phyloP scores from a whole-genome alignment of 805 yeast genomes.

The Blastobotrys terrestris region DNA sequence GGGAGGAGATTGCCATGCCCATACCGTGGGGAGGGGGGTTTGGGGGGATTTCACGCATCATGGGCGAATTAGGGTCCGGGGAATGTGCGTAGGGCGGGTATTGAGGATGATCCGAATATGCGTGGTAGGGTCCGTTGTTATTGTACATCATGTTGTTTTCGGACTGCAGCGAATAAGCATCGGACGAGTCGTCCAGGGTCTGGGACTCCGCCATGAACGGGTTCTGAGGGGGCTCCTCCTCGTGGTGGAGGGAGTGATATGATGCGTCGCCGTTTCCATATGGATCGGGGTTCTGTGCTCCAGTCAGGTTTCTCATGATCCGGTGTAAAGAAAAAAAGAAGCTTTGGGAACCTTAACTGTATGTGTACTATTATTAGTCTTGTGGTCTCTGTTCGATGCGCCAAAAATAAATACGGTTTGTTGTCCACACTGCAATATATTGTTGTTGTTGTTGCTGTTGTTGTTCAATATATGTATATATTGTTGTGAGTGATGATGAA shows the following conservation, averaged over 20 bases:
- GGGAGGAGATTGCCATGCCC: not conserved
- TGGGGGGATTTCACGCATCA: slow-evolving; percentile 6
- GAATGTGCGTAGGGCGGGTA: slow-evolving; percentile 1
- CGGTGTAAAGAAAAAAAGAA: not conserved
- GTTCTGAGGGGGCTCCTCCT: slow-evolving; percentile 19
- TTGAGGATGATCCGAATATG: slow-evolving; percentile 6
- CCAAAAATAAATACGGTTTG: too few relatives aligned
- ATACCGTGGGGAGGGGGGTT: slow-evolving; percentile 10
- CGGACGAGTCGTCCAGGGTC: slow-evolving; percentile 18
- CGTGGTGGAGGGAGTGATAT: slow-evolving; percentile 16
- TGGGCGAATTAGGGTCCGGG: not conserved
- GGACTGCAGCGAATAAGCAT: slow-evolving; percentile 12
- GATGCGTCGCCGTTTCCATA: slow-evolving; percentile 10
- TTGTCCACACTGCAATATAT: too few relatives aligned
- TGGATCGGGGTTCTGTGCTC: slow-evolving; percentile 12
- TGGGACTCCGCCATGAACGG: slow-evolving; percentile 28
- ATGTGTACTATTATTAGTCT: too few relatives aligned
- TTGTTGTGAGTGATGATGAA: too few relatives aligned
- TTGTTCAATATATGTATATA: too few relatives aligned
- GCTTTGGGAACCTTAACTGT: not conserved
- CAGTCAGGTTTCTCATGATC: slow-evolving; percentile 19
- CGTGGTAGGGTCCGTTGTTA: slow-evolving; percentile 1
- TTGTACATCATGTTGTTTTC: slow-evolving; percentile 8
- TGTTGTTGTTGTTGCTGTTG: too few relatives aligned
- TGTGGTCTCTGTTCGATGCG: too few relatives aligned